Evolutionary conservation across 306 rosid species (phyloP), one percentile per base, ranked within the genome.

Genomic region (Vicia sativa): DNA sequence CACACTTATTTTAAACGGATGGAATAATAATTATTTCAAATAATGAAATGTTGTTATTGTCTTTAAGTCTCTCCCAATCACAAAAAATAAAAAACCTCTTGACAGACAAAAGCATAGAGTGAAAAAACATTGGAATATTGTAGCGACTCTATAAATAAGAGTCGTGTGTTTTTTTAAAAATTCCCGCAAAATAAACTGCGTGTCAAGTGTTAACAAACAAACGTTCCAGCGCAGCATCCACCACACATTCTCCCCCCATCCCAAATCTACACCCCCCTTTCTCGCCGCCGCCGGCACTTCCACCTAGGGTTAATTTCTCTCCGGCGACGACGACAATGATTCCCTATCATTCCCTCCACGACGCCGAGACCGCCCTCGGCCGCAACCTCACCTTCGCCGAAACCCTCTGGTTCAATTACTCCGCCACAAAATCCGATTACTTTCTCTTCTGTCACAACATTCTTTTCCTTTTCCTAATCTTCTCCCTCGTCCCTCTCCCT

Each of bases 401-500:
- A 74, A 79, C 87, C 1, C 21, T 88, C 0, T 93, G 99, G 99
- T 90, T 90, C 82, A 81, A 82, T 9, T 93, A 93, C 85, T 88
- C 99, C 0, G 87, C 89, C 5, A 2, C 31, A 1, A 90, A 83
- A 72, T 90, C 99, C 49, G 96, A 90, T 67, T 90, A 87, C 87
- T 55, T 82, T 44, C 96, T 93, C 61, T 93, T 64, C 64, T 87
- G 96, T 71, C 99, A 93, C 64, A 90, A 87, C 84, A 76, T 90
- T 78, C 70, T 88, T 9, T 85, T 90, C 76, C 97, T 93, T 50
- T 88, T 93, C 54, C 9, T 87, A 42, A 18, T 87, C 18, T 93
- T 85, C 95, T 86, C 99, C 19, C 12, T 90, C 46, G 70, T 71
- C 8, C 99, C 99, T 11, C 67, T 93, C 19, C 99, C 99, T 0